These are phyloP conservation scores for Domatiomyces globalis DNA, from an alignment of 2,329 filamentous ascomycete genomes.

Conservation along the genomic window DNA sequence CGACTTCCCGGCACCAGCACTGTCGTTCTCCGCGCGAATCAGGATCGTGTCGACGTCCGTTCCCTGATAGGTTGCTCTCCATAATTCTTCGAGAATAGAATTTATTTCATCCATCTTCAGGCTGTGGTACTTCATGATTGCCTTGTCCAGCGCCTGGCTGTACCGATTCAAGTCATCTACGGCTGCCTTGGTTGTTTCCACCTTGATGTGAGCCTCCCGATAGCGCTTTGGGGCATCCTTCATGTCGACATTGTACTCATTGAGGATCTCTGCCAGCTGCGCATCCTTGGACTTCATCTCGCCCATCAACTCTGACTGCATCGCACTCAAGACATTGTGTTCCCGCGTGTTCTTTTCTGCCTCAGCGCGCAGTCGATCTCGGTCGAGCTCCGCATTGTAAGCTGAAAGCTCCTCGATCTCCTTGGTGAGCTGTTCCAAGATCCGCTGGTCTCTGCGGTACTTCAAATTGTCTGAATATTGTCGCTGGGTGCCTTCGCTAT, in stretches of 20 bases:
- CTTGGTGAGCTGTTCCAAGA: slow-evolving; percentile 50
- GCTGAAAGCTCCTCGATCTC: slow-evolving; percentile 64
- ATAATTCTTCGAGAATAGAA: slow-evolving; percentile 84
- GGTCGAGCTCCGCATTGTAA: slow-evolving; percentile 71
- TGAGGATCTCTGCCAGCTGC: slow-evolving; percentile 55
- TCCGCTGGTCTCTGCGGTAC: slow-evolving; percentile 60
- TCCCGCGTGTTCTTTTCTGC: slow-evolving; percentile 52
- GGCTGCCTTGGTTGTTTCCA: slow-evolving; percentile 81
- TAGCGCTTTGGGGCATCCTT: slow-evolving; percentile 67
- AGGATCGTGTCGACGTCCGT: slow-evolving; percentile 95
- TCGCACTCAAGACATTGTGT: slow-evolving; percentile 55
- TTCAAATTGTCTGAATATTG: slow-evolving; percentile 80
- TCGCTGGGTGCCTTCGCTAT: slow-evolving; percentile 68
- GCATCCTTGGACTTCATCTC: slow-evolving; percentile 73
- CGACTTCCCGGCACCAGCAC: slow-evolving; percentile 49
- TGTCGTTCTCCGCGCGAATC: slow-evolving; percentile 80
- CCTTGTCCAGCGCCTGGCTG: slow-evolving; percentile 71
- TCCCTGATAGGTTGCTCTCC: slow-evolving; percentile 90
- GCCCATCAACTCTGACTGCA: slow-evolving; percentile 61
- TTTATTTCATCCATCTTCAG: slow-evolving; percentile 99
- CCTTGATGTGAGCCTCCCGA: slow-evolving; percentile 75
- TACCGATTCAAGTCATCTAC: slow-evolving; percentile 82
- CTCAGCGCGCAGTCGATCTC: slow-evolving; percentile 57
- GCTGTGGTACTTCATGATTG: slow-evolving; percentile 92
- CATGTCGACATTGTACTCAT: slow-evolving; percentile 77